These are phyloP conservation scores for Urtica urens DNA, from an alignment of 306 rosid species.

Conservation along the genomic window DNA sequence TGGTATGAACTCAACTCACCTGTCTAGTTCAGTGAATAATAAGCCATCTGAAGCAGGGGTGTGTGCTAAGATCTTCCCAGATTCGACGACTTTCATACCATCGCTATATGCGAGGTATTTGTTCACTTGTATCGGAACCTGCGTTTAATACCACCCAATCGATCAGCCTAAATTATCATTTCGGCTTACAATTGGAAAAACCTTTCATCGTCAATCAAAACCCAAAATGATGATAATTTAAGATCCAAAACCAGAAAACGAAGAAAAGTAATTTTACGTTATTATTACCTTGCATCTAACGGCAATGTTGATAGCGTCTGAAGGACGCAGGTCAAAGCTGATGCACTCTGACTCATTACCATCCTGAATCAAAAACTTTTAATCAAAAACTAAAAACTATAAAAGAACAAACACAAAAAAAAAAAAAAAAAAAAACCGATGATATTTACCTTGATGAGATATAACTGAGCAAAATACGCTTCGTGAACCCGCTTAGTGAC, in stretches of 20 bases:
- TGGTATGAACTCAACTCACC: slow-evolving; percentile 33
- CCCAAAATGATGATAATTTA: no score
- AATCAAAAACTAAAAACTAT: no score
- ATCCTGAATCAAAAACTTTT: slow-evolving; percentile 30
- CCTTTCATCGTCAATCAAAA: no score
- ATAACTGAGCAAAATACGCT: slow-evolving; percentile 90
- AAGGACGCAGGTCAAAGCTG: slow-evolving; percentile 95
- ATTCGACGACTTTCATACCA: slow-evolving; percentile 85
- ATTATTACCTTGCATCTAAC: slow-evolving; percentile 93
- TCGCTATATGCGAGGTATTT: slow-evolving; percentile 80
- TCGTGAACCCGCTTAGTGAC: slow-evolving; percentile 93
- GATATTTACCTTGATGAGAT: slow-evolving; percentile 65
- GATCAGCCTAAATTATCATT: no score
- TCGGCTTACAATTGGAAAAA: no score
- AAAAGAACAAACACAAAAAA: not conserved
- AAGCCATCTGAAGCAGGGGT: slow-evolving; percentile 63
- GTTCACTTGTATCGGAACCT: slow-evolving; percentile 98
- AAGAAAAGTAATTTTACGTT: no score
- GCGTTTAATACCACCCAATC: slow-evolving; percentile 15
- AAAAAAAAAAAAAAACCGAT: not conserved
- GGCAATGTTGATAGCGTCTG: slow-evolving; percentile 97
- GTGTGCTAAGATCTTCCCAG: slow-evolving; percentile 56
- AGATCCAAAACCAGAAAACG: no score
- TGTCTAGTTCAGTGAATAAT: slow-evolving; percentile 72
- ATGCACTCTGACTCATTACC: slow-evolving; percentile 57